A percentile compares a stretch with the other conserved stretches of the same genome.
Evolutionary conservation across 129 eudicot genomes (phyloP).

Genomic region (Flaveria brownii): DNA sequence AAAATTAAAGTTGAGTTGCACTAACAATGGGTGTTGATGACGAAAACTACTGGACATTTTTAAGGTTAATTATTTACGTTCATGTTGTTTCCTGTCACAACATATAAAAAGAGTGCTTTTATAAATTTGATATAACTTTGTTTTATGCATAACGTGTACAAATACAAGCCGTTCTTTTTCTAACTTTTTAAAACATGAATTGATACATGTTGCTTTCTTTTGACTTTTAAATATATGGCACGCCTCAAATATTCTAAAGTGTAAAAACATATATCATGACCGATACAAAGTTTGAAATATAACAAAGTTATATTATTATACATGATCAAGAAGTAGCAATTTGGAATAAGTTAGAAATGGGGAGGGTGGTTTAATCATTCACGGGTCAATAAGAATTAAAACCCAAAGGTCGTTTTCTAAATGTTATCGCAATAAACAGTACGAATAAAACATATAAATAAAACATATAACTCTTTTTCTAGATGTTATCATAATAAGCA

Average conservation of each 20-base stretch:
- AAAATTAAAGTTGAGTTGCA: background rate
- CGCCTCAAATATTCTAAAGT: background rate
- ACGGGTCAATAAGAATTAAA: no score
- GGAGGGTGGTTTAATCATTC: no score
- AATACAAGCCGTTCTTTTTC: background rate
- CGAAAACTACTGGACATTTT: background rate
- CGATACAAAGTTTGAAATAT: background rate
- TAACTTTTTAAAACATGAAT: background rate
- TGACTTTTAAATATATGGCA: background rate
- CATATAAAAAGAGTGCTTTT: background rate
- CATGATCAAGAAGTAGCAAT: no score
- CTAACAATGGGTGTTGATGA: background rate
- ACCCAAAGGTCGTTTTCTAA: no score
- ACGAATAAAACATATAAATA: no score
- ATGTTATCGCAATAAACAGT: no score
- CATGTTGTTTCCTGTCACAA: background rate
- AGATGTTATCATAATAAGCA: no score
- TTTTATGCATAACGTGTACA: constrained; percentile 4
- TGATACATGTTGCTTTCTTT: background rate
- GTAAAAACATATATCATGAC: background rate
- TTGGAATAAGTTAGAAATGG: no score
- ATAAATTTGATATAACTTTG: constrained; percentile 2
- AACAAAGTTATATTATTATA: no score
- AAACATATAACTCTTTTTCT: no score
- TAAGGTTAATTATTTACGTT: background rate